Base-by-base conservation (phyloP, 208 protist genomes). In the Trypanosoma platydactyli region DNA sequence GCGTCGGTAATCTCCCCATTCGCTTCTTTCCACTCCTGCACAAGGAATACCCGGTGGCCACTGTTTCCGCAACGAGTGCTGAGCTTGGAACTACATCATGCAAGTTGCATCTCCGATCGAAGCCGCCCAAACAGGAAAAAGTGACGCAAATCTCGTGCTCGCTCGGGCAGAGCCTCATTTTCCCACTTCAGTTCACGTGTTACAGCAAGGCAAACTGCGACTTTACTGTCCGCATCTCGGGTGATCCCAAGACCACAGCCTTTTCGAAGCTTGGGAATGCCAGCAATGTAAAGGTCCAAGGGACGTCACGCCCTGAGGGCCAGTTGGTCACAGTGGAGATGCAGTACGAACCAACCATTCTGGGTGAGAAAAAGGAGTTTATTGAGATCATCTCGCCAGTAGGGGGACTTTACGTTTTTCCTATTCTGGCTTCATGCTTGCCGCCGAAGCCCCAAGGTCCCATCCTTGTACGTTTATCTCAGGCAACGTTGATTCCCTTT, bases 371-470 rank as follows among this genome's bases (percentile, higher is more conserved):
- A 38, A 80, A 71, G 44, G 92, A 88, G 48, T 83, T 79, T 42
- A 90, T 98, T 41, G 81, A 89, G 64, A 71, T 98, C 6, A 65
- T 73, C 22, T 98, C 92, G 4, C 49, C 86, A 1, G 60, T 74
- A 12, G 97, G 86, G 1, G 97, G 97, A 22, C 83, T 87, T 46
- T 98, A 98, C 83, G 74, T 64, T 22, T 98, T 98, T 68, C 79
- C 87, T 18, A 84, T 99, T 51, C 52, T 91, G 27, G 95, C 94
- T 3, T 78, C 72, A 16, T 98, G 97, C 66, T 73, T 86, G 13
- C 73, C 79, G 27, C 96, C 97, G 15, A 74, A 94, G 77, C 94
- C 92, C 22, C 96, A 98, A 69, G 97, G 97, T 0, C 97, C 97
- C 0, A 85, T 97, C 42, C 30, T 66, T n/a, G 64, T 97, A 27